Evolutionary conservation across 1,139 yeast genomes (phyloP).

Genomic region (Groenewaldozyma auringiensis): DNA sequence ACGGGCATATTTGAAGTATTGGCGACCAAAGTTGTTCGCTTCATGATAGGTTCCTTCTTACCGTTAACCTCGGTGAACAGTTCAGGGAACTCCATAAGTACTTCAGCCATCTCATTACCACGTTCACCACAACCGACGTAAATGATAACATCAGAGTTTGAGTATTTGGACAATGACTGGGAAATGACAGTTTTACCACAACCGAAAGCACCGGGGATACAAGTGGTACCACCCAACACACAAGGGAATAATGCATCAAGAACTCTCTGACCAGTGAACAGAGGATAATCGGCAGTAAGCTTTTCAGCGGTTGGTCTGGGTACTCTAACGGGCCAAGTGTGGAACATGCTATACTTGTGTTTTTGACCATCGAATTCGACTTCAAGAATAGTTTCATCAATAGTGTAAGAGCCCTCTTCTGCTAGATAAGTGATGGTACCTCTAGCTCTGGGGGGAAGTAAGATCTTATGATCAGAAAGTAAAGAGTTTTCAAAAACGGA

Average conservation of each 20-base stretch:
- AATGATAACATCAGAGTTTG: constrained; percentile 92
- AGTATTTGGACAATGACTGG: constrained; percentile 91
- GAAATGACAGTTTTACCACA: constrained; percentile 99
- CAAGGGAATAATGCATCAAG: constrained; percentile 95
- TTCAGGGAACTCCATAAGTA: constrained; percentile 98
- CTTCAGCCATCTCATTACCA: constrained; percentile 99
- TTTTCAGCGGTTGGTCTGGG: constrained; percentile 98
- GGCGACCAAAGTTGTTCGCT: constrained; percentile 97
- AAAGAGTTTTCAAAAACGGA: constrained; percentile 89
- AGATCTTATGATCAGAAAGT: constrained; percentile 83
- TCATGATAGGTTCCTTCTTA: constrained; percentile 97
- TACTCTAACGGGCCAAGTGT: constrained; percentile 99
- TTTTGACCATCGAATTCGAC: constrained; percentile 90
- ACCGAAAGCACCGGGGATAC: constrained; percentile 99
- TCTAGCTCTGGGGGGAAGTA: constrained; percentile 96
- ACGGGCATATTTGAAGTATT: constrained; percentile 99
- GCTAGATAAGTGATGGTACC: constrained; percentile 93
- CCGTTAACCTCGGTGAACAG: constrained; percentile 84
- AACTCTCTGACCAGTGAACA: constrained; percentile 97
- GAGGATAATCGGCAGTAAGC: constrained; percentile 85
- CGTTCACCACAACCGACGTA: constrained; percentile 86
- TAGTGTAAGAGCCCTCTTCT: constrained; percentile 79
- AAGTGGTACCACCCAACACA: constrained; percentile 99
- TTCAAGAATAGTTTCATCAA: constrained; percentile 83
- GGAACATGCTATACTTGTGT: constrained; percentile 83